phyloP scores from a whole-genome alignment of 352 stramenopile species.

The Pythium aphanidermatum region DNA sequence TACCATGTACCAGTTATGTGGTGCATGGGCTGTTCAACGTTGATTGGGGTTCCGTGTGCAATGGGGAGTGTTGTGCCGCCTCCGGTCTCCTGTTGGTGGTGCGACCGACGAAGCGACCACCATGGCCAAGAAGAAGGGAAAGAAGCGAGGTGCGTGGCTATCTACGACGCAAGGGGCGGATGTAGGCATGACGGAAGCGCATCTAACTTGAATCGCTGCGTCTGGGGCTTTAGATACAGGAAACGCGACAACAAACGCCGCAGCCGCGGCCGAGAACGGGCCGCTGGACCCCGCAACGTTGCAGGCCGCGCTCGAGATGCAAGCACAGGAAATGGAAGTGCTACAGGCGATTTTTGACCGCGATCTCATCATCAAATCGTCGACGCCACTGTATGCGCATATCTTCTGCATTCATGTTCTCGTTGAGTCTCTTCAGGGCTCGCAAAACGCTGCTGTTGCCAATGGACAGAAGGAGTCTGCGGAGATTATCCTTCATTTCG shows the following conservation, averaged over 20 bases:
- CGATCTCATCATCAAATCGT: constrained; percentile 59
- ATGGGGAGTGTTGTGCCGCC: background rate
- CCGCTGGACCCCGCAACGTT: constrained; percentile 37
- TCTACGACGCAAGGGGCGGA: background rate
- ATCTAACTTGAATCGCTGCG: background rate
- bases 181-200: constrained; percentile 1
- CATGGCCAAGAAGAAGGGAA: constrained; percentile 78
- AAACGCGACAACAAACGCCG: background rate
- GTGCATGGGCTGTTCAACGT: no score
- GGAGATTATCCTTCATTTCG: constrained; percentile 71
- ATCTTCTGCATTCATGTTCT: constrained; percentile 78
- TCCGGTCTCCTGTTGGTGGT: background rate
- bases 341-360: constrained; percentile 77
- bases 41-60: background rate
- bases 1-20: no score
- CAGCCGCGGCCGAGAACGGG: background rate
- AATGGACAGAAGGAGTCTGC: constrained; percentile 22
- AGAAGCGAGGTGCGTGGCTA: constrained; percentile 48
- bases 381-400: constrained; percentile 74
- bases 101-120: background rate
- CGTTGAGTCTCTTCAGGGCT: constrained; percentile 36
- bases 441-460: constrained; percentile 3
- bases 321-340: constrained; percentile 77
- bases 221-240: constrained; percentile 1
- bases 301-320: constrained; percentile 49